Conservation (phyloP, 768 basidiomycete genomes). For the Boletellus sp. region DNA sequence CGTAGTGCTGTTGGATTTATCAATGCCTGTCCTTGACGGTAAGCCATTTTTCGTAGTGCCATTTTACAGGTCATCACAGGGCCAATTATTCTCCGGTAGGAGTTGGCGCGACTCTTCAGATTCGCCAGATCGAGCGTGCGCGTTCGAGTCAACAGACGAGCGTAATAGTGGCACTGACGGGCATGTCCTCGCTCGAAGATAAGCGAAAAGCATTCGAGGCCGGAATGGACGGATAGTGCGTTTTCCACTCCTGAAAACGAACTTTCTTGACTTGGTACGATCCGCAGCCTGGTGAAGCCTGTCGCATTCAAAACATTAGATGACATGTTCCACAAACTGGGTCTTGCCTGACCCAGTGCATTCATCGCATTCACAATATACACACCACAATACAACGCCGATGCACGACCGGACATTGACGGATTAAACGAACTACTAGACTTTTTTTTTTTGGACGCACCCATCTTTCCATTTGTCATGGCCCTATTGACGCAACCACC, state of each 20-base stretch:
- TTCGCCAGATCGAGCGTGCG: slow-evolving; percentile 66
- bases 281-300: slow-evolving; percentile 81
- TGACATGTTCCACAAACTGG: slow-evolving; percentile 74
- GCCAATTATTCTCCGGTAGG: slow-evolving; percentile 42
- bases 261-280: background rate
- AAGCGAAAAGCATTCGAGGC: slow-evolving; percentile 88
- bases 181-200: slow-evolving; percentile 91
- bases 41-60: slow-evolving; percentile 11
- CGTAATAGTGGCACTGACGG: slow-evolving; percentile 84
- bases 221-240: slow-evolving; percentile 94
- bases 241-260: slow-evolving; percentile 18
- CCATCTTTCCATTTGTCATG: background rate
- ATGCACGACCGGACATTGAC: slow-evolving; percentile 9
- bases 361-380: slow-evolving; percentile 11
- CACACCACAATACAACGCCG: background rate
- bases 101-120: slow-evolving; percentile 77
- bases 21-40: slow-evolving; percentile 95
- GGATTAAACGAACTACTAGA: slow-evolving; percentile 7
- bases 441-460: slow-evolving; percentile 1
- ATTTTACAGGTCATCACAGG: background rate
- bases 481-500: background rate
- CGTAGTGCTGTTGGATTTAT: slow-evolving; percentile 82
- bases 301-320: slow-evolving; percentile 92
- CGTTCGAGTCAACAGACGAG: slow-evolving; percentile 33
- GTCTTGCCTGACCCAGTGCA: slow-evolving; percentile 37